Evolutionary conservation across 225 moss, liverwort and hornwort genomes (phyloP).

Genomic region (Polytrichum commune): DNA sequence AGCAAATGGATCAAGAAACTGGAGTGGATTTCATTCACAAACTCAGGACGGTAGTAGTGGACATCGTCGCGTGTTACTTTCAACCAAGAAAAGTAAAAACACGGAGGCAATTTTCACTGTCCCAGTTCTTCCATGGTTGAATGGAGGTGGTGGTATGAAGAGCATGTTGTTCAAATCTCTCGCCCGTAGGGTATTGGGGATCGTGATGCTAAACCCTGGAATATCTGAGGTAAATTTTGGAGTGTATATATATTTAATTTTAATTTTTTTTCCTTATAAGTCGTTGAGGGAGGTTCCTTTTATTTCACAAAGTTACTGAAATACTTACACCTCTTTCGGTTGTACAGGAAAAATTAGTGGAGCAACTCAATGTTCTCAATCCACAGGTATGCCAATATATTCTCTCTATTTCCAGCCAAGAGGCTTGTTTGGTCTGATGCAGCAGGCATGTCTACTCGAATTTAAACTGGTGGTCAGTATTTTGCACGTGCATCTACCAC

Average conservation of each 20-base stretch:
- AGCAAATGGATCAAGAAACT: constrained; percentile 35
- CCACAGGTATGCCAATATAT: constrained; percentile 59
- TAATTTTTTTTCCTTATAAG: background rate
- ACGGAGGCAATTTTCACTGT: constrained; percentile 39
- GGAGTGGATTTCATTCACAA: constrained; percentile 29
- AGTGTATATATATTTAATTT: background rate
- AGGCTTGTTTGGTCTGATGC: constrained; percentile 1
- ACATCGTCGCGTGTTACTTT: constrained; percentile 45
- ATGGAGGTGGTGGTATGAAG: constrained; percentile 60
- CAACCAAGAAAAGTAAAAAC: constrained; percentile 14
- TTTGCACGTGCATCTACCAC: background rate
- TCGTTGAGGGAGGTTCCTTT: background rate
- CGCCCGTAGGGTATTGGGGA: constrained; percentile 82
- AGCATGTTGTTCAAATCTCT: constrained; percentile 60
- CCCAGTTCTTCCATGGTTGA: constrained; percentile 82
- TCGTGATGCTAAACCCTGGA: constrained; percentile 79
- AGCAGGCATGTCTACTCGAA: background rate
- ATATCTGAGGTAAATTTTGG: constrained; percentile 65
- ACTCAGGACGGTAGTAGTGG: constrained; percentile 26
- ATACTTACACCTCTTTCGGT: constrained; percentile 4
- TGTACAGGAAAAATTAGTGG: constrained; percentile 75
- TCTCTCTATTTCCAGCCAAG: constrained; percentile 2
- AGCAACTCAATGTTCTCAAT: constrained; percentile 80
- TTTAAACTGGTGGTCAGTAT: background rate
- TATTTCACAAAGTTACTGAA: constrained; percentile 3